phyloP scores from a whole-genome alignment of 31 red algal species.

The Endocladia muricata region DNA sequence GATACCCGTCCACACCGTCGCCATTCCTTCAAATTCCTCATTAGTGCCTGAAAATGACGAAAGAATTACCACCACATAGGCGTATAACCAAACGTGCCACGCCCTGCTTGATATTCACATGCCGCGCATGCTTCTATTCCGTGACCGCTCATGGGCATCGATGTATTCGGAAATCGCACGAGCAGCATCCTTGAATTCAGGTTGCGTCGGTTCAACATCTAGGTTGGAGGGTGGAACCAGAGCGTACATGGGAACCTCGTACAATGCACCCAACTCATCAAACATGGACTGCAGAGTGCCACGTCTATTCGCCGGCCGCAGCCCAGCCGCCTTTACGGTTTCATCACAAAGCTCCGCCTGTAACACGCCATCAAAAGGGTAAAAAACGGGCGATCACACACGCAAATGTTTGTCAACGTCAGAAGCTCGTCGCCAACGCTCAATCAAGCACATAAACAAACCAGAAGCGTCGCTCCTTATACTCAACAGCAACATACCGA shows the following conservation, averaged over 20 bases:
- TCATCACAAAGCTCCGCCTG: slow-evolving; percentile 76
- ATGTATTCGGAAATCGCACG: slow-evolving; percentile 51
- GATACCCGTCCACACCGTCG: too few species aligned
- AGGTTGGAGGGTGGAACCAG: slow-evolving; percentile 58
- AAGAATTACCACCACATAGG: too few species aligned
- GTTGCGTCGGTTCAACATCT: slow-evolving; percentile 33
- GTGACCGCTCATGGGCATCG: slow-evolving; percentile 36
- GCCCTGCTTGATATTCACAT: background rate
- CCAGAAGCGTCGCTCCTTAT: too few species aligned
- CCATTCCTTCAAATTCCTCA: too few species aligned
- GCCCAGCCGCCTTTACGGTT: slow-evolving; percentile 76
- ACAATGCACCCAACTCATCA: slow-evolving; percentile 78
- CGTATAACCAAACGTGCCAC: background rate
- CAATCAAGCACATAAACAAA: background rate
- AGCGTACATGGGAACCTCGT: slow-evolving; percentile 81
- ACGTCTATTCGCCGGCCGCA: slow-evolving; percentile 51
- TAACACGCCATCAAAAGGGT: background rate
- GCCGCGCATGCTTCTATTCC: background rate
- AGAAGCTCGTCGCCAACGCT: background rate
- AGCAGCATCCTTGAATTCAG: slow-evolving; percentile 65
- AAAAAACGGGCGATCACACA: background rate
- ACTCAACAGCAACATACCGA: slow-evolving; percentile 36
- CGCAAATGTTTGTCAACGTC: background rate
- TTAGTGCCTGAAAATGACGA: too few species aligned
- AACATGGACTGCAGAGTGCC: slow-evolving; percentile 56